Conservation (phyloP, 2,329 filamentous ascomycete genomes). For the Ophiostoma montium region DNA sequence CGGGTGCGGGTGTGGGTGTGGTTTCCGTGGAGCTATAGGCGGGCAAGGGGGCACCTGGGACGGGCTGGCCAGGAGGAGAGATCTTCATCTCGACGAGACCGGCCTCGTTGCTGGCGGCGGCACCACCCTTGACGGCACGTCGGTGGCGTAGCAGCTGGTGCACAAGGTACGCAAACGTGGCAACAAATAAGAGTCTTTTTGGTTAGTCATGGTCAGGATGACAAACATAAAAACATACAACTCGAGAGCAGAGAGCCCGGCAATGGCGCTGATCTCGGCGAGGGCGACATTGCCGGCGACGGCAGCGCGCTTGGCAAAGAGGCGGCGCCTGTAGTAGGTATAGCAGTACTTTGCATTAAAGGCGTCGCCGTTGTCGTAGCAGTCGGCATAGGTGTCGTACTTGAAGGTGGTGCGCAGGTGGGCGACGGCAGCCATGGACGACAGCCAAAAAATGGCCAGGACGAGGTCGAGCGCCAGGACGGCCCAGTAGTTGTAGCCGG, state of each 20-base stretch:
- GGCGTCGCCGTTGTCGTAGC: conserved; percentile 18
- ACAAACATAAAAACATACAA: conserved; percentile 4
- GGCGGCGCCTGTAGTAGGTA: conserved; percentile 10
- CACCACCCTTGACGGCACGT: conserved; percentile 12
- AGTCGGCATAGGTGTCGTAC: conserved; percentile 12
- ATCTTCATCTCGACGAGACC: conserved; percentile 19
- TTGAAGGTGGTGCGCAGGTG: conserved; percentile 17
- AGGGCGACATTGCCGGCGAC: conserved; percentile 14
- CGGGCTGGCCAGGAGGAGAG: conserved; percentile 8
- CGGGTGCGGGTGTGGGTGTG: too few species aligned
- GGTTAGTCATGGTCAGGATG: too few species aligned
- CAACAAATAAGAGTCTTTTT: conserved; percentile 21
- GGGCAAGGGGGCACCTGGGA: not conserved
- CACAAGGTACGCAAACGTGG: conserved; percentile 29
- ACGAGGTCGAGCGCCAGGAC: conserved; percentile 19
- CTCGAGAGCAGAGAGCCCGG: conserved; percentile 19
- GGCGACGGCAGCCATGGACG: conserved; percentile 20
- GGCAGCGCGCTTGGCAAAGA: conserved; percentile 13
- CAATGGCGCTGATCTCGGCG: conserved; percentile 18
- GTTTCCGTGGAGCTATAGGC: not conserved
- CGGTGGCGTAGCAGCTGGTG: conserved; percentile 18
- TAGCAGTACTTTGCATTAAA: conserved; percentile 16
- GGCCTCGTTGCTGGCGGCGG: conserved; percentile 11
- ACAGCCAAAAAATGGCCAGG: conserved; percentile 21
- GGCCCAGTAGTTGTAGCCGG: conserved; percentile 22